A percentile compares a stretch with the other conserved stretches of the same genome.
Conservation (phyloP, 179 eudicot species). For the Carnegiea gigantea region DNA sequence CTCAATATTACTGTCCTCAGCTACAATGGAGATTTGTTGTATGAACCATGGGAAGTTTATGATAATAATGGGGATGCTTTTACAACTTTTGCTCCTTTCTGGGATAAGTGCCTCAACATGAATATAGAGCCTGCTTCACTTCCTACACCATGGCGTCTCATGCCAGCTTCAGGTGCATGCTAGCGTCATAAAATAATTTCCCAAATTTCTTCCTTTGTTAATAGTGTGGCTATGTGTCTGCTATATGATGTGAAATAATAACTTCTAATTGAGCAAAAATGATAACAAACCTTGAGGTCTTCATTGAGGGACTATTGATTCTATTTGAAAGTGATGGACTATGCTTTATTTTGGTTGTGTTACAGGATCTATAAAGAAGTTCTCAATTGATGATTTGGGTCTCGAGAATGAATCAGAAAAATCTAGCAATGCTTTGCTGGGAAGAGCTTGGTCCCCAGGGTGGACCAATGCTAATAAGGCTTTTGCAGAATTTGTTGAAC, state of each 20-base stretch:
- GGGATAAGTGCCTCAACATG: slow-evolving; percentile 76
- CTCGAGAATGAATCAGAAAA: slow-evolving; percentile 87
- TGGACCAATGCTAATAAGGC: slow-evolving; percentile 86
- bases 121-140: slow-evolving; percentile 63
- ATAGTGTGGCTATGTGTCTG: too few relatives aligned
- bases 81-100: slow-evolving; percentile 70
- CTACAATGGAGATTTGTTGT: slow-evolving; percentile 82
- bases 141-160: slow-evolving; percentile 72
- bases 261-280: neutral
- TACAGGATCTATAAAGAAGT: slow-evolving; percentile 50
- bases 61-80: slow-evolving; percentile 74
- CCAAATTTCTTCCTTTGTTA: neutral
- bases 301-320: neutral
- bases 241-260: neutral
- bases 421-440: slow-evolving; percentile 83
- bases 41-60: slow-evolving; percentile 94
- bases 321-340: neutral
- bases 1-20: slow-evolving; percentile 61
- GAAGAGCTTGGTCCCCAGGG: slow-evolving; percentile 96
- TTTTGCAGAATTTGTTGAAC: slow-evolving; percentile 64
- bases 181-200: slow-evolving; percentile 1
- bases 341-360: slow-evolving; percentile 16
- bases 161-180: slow-evolving; percentile 62
- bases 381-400: slow-evolving; percentile 69
- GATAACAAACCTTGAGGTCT: neutral